Evolutionary conservation across 805 yeast species (phyloP), one percentile per base, ranked within the genome.

Genomic region (Millerago galiae): DNA sequence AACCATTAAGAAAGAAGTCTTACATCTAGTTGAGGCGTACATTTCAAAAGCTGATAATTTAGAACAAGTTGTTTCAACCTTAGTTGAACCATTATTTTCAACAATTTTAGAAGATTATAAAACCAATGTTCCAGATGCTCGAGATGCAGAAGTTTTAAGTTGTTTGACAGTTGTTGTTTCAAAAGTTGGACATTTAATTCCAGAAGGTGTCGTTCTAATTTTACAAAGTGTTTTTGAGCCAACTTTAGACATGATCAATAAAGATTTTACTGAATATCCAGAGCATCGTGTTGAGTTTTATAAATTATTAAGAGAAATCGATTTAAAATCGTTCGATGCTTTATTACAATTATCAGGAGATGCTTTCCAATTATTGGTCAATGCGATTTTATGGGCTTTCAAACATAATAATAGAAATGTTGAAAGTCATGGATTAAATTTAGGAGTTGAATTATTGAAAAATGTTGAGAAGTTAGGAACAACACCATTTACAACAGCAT

Each of bases 211-310:
- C 40, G 87, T 91, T 25, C 66, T 80, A 42, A 87, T 93, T 46
- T 69, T 93, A 50, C 95, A 88, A 58, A 83, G 82, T 64, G 96
- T 93, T 12, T 93, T 93, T 65, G 95, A 87, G 61, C 85, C 91
- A 60, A 93, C 99, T 2, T 75, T 93, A 62, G 84, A 82, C 53
- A 93, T 93, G 99, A 91, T 93, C 56, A 88, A 85, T 60, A 85
- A 85, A 58, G 97, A 93, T 63, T 88, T 93, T 60, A 81, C 95
- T 3, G 97, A 93, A 64, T 93, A 87, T 63, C 99, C 98, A 11
- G 99, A 93, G 62, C 97, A 91, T 67, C 79, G 99, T 58, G 95
- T 91, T 43, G 98, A 90, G 61, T 93, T 93, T 63, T 93, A 91
- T 70, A 85, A 83, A 66, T 72, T 93, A 42, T 72, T 93, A 59